Percentiles rank a stretch among this genome's conserved stretches.
These are phyloP conservation scores for Pichia occidentalis DNA, from an alignment of 805 yeast genomes.

Conservation along the genomic window DNA sequence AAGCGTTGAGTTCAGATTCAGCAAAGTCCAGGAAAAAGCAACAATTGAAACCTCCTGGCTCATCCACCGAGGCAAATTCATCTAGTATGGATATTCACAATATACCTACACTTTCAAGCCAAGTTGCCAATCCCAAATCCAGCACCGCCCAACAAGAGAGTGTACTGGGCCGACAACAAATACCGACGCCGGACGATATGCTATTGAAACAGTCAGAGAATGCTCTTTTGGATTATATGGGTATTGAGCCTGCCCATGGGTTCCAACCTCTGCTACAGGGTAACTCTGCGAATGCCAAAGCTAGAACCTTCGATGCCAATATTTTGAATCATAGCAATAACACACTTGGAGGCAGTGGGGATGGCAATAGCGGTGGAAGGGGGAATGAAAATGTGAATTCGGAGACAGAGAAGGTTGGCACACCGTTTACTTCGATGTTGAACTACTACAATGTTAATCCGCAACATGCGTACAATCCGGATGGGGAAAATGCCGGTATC, in stretches of 20 bases:
- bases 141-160: background rate
- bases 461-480: background rate
- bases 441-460: conserved; percentile 6
- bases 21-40: conserved; percentile 1
- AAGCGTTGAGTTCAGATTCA: conserved; percentile 16
- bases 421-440: conserved; percentile 8
- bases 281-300: background rate
- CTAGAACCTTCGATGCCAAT: background rate
- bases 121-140: background rate
- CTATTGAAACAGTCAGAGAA: conserved; percentile 3
- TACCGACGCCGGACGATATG: conserved; percentile 2
- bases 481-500: background rate
- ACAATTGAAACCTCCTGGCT: background rate
- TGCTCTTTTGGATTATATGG: background rate
- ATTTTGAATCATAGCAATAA: background rate
- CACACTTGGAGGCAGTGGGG: background rate
- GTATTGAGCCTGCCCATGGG: background rate
- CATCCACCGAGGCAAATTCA: background rate
- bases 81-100: background rate
- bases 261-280: background rate
- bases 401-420: too few relatives aligned
- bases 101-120: conserved; percentile 4
- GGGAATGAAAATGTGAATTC: too few relatives aligned
- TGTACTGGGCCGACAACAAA: background rate
- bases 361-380: too few relatives aligned